Conservation (phyloP, 2,329 filamentous ascomycete species). For the Penicillium hesseltinei region DNA sequence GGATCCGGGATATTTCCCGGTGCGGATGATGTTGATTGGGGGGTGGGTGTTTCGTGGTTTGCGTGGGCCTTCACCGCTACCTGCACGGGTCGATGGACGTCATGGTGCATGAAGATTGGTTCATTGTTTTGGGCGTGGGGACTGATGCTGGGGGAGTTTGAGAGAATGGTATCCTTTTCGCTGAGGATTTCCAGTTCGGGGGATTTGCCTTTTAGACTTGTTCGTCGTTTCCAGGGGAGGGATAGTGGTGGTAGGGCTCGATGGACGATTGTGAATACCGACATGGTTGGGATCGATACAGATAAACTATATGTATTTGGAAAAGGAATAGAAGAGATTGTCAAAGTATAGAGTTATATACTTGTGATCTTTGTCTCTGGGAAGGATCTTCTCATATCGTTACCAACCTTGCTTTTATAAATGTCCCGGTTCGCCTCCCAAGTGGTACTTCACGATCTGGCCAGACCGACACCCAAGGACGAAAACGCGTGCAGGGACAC, state of each 20-base stretch:
- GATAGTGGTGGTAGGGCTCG: constrained; percentile 21
- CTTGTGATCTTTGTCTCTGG: neutral
- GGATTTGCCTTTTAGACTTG: constrained; percentile 17
- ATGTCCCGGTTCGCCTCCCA: neutral
- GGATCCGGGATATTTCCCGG: neutral
- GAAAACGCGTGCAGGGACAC: constrained; percentile 19
- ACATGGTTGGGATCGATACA: constrained; percentile 12
- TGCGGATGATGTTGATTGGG: neutral
- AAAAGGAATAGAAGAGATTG: neutral
- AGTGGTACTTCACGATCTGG: constrained; percentile 10
- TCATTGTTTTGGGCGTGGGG: neutral
- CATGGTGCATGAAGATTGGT: constrained; percentile 16
- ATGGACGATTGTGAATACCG: constrained; percentile 21
- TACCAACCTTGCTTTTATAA: constrained; percentile 3
- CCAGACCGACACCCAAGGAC: constrained; percentile 14
- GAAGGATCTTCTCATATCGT: neutral
- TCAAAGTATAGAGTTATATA: neutral
- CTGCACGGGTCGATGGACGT: constrained; percentile 20
- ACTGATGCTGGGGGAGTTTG: neutral
- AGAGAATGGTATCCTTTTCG: neutral
- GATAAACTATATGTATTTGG: neutral
- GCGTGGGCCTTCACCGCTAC: constrained; percentile 23
- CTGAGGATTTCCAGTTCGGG: constrained; percentile 9
- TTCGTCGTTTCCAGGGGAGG: constrained; percentile 19
- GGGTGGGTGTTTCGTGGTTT: neutral